Base-by-base conservation (phyloP, 164 flowering plant species). In the Umbellularia californica region DNA sequence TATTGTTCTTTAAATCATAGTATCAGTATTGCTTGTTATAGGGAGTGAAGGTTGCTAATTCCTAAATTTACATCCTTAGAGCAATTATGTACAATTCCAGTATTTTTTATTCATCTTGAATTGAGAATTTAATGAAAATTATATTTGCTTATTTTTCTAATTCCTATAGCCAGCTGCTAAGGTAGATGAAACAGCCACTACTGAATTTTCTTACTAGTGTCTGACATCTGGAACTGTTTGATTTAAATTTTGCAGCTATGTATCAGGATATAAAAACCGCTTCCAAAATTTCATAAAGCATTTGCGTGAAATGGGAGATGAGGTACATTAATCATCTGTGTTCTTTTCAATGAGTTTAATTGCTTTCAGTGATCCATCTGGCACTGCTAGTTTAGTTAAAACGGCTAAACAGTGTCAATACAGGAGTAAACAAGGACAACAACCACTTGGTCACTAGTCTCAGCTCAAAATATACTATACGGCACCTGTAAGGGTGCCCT, bases 281-380 rank as follows among this genome's bases (percentile, higher is more conserved):
- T 95, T 93, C 82, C 99, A 95, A 87, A 93, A 95, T 81, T 95
- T 95, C 72, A 95, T 95, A 69, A 91, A 72, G 75, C 88, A 91
- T 80, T 85, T 95, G 28, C 95, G 99, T 50, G 99, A 93, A 85
- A 93, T 95, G 97, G 99, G 95, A 50, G 99, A 95, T 82, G 99
- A 95, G 97, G 99, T 95, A 88, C 50, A 2, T 51, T 51, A 23
- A 24, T 69, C 69, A 58, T 60, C 12, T 72, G 4, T 52, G 22
- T 65, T 41, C n/a, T 12, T 63, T 52, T 30, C 52, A 51, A 58
- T 60, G 47, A 20, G 50, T 24, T 69, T 19, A 74, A 52, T 75
- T 55, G n/a, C n/a, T 55, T 19, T 55, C 17, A 20, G 13, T 55
- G 60, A 55, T 55, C 60, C 20, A 15, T 55, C n/a, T 15, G n/a